Evolutionary conservation across 257 asterid species (phyloP), one percentile per base, ranked within the genome.

Genomic region (Voacanga thouarsii): DNA sequence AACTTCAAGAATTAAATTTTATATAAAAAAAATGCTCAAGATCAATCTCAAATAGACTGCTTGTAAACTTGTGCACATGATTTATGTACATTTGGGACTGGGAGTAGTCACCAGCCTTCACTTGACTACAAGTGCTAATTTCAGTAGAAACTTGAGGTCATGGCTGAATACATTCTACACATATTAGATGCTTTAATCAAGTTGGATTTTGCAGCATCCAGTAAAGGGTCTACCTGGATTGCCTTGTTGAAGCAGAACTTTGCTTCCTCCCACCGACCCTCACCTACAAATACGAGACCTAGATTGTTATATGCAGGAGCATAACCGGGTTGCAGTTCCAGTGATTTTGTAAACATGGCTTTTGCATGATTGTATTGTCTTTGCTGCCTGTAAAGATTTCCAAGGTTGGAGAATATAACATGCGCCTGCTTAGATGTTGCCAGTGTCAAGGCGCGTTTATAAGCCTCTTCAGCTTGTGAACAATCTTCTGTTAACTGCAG

Each of bases 251-350:
- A 96, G 89, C 96, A 93, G 84, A 86, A 91, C 79, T 84, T 85
- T 45, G 97, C 98, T 83, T 96, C 91, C 75, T 89, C 97, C 83
- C 91, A 90, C 66, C 80, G 88, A 75, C 89, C 91, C 93, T 96
- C 98, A 12, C 96, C 97, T 69, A 96, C 94, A 78, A 89, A 93
- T 50, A 93, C 97, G 7, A 96, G 99, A 75, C 99, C 99, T 10
- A 96, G 94, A 86, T 96, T 96, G 87, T 96, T 96, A 75, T 93
- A 96, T 21, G 97, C 97, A 1, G 99, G 97, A 49, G 99, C 98
- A 78, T 96, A 96, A 47, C 99, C 98, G n/a, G 99, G 99, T 77
- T 85, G 89, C 88, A 93, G 87, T 69, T 93, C 92, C 63, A 95
- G 97, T 75, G 99, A 90, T 89, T 92, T 95, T 30, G 93, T 87